Base-by-base conservation (phyloP, 1,284 basidiomycete species). In the Baeospora myosura region DNA sequence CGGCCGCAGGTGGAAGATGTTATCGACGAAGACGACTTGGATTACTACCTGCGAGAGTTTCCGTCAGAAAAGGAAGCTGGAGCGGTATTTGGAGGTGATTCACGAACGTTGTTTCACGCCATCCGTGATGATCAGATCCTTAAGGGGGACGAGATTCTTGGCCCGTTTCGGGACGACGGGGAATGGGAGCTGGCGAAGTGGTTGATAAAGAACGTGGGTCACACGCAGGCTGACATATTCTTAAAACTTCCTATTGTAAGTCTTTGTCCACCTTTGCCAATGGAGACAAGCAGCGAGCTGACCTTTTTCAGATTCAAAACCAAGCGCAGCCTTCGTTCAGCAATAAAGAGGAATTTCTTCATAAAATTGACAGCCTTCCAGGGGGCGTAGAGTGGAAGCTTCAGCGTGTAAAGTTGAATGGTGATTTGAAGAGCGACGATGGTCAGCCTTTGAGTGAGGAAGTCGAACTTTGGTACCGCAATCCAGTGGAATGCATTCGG, bases 401-500 rank as follows among this genome's bases (percentile, higher is more conserved):
- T 17, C 8, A 17, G 10, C 7, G 10, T 7, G 16, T 10, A 10
- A 17, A 10, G 8, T 11, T 33, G 7, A 38, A 32, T 17, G 61
- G 60, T 0, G 50, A 59, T 38, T 10, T 42, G 4, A 6, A 25
- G 4, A 48, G 47, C 10, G 42, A 52, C 6, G 40, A 52, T 26
- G 46, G 45, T 4, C 23, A 50, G 3, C 11, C 21, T 0, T 25
- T 49, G 32, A 10, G 8, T 0, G 55, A 53, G 36, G 47, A 49
- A 6, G 35, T 61, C 0, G 56, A 64, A 33, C 34, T 63, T 0
- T 65, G 62, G 63, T 18, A 36, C 5, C 32, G 56, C 0, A 49
- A 66, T 40, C 57, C 59, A 14, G 50, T 65, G 0, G 56, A 60
- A 26, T 57, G 56, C 24, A 49, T 65, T 7, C 22, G 40, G 2